A percentile compares a stretch with the other conserved stretches of the same genome.
Evolutionary conservation across 2,329 filamentous ascomycete species (phyloP).

Genomic region (Neopestalotiopsis clavispora): DNA sequence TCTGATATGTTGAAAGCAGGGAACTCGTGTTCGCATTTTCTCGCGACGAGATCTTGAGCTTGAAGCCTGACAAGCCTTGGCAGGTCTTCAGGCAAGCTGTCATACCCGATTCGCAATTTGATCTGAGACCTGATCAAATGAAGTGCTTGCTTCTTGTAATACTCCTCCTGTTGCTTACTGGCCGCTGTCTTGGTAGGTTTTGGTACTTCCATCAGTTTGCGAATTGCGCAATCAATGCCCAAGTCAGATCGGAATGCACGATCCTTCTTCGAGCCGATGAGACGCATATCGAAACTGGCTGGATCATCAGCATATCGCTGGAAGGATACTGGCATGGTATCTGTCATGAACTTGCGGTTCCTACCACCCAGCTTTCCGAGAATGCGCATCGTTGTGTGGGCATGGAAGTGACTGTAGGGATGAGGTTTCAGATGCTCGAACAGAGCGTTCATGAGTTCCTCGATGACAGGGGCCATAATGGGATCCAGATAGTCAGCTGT

Average conservation of each 20-base stretch:
- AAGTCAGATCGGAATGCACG: constrained; percentile 85
- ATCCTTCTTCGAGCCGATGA: constrained; percentile 89
- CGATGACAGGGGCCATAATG: constrained; percentile 98
- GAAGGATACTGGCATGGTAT: constrained; percentile 82
- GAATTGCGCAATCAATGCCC: constrained; percentile 86
- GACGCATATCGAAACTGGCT: constrained; percentile 83
- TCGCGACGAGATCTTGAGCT: constrained; percentile 80
- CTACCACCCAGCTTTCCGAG: constrained; percentile 94
- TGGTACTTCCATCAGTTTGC: constrained; percentile 81
- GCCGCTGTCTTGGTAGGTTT: constrained; percentile 59
- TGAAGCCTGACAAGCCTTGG: constrained; percentile 84
- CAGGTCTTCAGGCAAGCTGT: constrained; percentile 88
- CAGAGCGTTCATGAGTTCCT: constrained; percentile 96
- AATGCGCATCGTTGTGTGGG: constrained; percentile 97
- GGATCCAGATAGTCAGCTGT: constrained; percentile 98
- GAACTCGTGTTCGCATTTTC: constrained; percentile 73
- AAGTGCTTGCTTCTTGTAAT: constrained; percentile 93
- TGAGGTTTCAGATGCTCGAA: constrained; percentile 95
- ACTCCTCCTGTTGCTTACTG: constrained; percentile 71
- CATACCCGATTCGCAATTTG: constrained; percentile 87
- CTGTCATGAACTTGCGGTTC: constrained; percentile 94
- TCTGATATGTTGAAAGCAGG: constrained; percentile 77
- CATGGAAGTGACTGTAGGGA: constrained; percentile 96
- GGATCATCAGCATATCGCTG: constrained; percentile 86
- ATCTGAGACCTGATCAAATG: constrained; percentile 86